Conservation (phyloP, 139 green algal species). For the Closterium sp. region DNA sequence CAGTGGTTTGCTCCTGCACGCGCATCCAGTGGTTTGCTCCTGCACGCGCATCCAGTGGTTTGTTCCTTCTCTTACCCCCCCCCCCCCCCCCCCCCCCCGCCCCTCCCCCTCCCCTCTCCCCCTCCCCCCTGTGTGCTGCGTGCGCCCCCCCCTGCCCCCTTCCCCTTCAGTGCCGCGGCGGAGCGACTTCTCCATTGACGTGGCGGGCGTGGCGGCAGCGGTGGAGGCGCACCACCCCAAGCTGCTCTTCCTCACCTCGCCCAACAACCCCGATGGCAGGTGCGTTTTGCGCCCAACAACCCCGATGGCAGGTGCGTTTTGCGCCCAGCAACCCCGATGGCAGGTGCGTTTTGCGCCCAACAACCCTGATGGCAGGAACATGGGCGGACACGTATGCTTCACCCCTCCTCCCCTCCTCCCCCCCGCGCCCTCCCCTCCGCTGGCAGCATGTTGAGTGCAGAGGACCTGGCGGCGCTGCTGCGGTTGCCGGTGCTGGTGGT, state of each 20-base stretch:
- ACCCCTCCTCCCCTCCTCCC: neutral
- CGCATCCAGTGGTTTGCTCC: neutral
- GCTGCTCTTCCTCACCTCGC: constrained; percentile 96
- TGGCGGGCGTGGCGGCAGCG: constrained; percentile 72
- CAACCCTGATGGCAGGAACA: constrained; percentile 90
- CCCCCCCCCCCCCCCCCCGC: no score
- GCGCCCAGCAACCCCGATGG: constrained; percentile 99
- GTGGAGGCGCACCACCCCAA: constrained; percentile 84
- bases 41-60: neutral
- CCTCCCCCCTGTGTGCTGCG: no score
- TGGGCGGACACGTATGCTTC: neutral
- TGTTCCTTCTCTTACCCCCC: neutral
- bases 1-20: neutral
- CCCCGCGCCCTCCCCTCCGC: neutral
- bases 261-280: constrained; percentile 97
- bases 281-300: constrained; percentile 92
- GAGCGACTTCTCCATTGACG: constrained; percentile 80
- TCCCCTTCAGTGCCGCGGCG: constrained; percentile 69
- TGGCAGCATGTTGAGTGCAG: constrained; percentile 69
- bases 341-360: no score
- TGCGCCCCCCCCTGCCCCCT: neutral
- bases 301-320: constrained; percentile 82
- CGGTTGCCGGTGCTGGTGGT: constrained; percentile 89
- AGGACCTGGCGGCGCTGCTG: constrained; percentile 77
- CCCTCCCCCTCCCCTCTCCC: neutral